phyloP scores from a whole-genome alignment of 805 yeast species.

The Diddensiella santjacobensis region DNA sequence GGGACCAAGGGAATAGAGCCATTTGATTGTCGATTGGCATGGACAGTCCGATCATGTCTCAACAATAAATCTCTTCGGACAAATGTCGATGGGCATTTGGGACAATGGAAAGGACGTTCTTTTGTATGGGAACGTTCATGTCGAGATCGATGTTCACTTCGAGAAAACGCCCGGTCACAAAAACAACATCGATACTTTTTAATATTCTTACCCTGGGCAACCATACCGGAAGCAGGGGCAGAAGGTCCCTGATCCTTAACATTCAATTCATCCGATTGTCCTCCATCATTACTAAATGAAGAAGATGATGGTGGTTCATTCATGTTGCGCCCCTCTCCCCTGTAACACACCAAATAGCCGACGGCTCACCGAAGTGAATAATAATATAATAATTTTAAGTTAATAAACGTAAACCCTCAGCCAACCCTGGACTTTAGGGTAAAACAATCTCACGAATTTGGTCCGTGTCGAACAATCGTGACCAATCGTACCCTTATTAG shows the following conservation, averaged over 20 bases:
- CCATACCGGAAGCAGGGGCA: no score
- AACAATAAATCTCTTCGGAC: slow-evolving; percentile 75
- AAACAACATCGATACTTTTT: slow-evolving; percentile 72
- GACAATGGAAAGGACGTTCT: slow-evolving; percentile 74
- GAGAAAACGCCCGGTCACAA: slow-evolving; percentile 75
- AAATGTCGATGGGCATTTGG: slow-evolving; percentile 64
- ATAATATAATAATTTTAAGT: no score
- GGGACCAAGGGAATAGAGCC: neutral
- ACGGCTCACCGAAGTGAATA: no score
- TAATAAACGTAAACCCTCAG: no score
- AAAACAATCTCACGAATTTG: no score
- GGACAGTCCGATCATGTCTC: slow-evolving; percentile 77
- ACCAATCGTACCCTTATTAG: no score
- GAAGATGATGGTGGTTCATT: neutral
- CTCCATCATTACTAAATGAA: no score
- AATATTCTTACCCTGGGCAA: slow-evolving; percentile 26
- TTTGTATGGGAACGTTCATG: slow-evolving; percentile 80
- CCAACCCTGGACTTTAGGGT: no score
- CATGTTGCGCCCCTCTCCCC: neutral
- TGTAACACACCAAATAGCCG: no score
- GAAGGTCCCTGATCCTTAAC: no score
- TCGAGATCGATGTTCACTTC: slow-evolving; percentile 73
- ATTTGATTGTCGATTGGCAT: slow-evolving; percentile 31
- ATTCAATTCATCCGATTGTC: no score
- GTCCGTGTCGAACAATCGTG: no score